Evolutionary conservation across 345 rosid species (phyloP), one percentile per base, ranked within the genome.

Genomic region (Bruguiera sexangula): DNA sequence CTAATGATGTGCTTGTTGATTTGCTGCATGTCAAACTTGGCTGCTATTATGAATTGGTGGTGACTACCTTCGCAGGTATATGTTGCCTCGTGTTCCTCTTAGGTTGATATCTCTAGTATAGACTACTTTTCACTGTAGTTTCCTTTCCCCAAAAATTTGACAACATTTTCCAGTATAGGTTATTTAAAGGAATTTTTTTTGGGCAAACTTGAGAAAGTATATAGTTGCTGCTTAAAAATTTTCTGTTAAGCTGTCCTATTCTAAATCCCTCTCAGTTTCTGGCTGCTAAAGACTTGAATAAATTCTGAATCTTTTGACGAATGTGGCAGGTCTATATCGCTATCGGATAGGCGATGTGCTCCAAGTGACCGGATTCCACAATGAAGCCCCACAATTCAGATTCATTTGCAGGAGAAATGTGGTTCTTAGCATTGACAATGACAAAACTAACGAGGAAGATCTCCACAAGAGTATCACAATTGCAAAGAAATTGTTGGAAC

Each of bases 321-420:
- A 71, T 74, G 39, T 61, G 68, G 53, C 77, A 87, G 92, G 92
- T 20, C 76, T 87, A 3, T 75, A 75, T 54, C 78, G 89, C 8
- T 85, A 87, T 65, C 84, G 92, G 4, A 80, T 87, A 3, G 92
- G 92, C 1, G 92, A 87, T 69, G 85, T 87, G 68, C 87, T 87
- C 29, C 86, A 74, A 69, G 92, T 87, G 66, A 72, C 82, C 1
- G 88, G 88, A 60, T 87, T 87, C 70, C 78, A 87, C 83, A 84
- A 87, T 65, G 69, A 57, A 37, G 89, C 88, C 16, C 92, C 92
- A 4, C 88, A 87, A 18, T 87, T 87, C 79, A 79, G 85, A 15
- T 87, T 87, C 83, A 84, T 87, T 54, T 85, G 92, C 80, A 70
- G 92, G 80, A 82, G 84, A 65, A 85, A 87, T 27, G 89, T 87